Evolutionary conservation across 2,329 filamentous ascomycete genomes (phyloP).

Genomic region (Talaromyces pinophilus): DNA sequence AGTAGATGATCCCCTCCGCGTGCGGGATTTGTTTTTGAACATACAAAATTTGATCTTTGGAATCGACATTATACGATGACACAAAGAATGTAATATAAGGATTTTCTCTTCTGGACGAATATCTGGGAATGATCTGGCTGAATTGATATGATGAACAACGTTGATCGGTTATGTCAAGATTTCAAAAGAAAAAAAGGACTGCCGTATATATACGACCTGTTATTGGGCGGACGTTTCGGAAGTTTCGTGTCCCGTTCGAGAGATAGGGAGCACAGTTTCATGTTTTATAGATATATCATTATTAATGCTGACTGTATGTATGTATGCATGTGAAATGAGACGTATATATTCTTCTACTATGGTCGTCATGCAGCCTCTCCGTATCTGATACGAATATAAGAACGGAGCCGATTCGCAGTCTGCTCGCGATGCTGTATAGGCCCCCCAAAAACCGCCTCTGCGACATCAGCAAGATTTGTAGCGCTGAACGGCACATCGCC

Average conservation of each 20-base stretch:
- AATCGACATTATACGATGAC: neutral
- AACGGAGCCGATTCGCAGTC: too few relatives aligned
- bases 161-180: neutral
- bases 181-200: neutral
- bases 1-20: neutral
- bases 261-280: neutral
- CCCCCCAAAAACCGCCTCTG: too few relatives aligned
- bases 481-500: too few relatives aligned
- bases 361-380: too few relatives aligned
- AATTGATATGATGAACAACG: neutral
- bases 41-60: constrained; percentile 4
- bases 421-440: too few relatives aligned
- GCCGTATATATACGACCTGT: neutral
- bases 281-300: constrained; percentile 3
- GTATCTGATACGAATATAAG: neutral
- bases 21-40: neutral
- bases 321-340: constrained; percentile 4
- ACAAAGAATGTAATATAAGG: constrained; percentile 9
- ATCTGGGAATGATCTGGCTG: neutral
- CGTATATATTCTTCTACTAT: neutral
- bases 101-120: neutral
- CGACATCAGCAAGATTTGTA: too few relatives aligned
- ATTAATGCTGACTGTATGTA: constrained; percentile 2
- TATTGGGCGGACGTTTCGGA: neutral
- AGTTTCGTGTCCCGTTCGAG: neutral